Base-by-base conservation (phyloP, 306 rosid species). In the Benincasa hispida region DNA sequence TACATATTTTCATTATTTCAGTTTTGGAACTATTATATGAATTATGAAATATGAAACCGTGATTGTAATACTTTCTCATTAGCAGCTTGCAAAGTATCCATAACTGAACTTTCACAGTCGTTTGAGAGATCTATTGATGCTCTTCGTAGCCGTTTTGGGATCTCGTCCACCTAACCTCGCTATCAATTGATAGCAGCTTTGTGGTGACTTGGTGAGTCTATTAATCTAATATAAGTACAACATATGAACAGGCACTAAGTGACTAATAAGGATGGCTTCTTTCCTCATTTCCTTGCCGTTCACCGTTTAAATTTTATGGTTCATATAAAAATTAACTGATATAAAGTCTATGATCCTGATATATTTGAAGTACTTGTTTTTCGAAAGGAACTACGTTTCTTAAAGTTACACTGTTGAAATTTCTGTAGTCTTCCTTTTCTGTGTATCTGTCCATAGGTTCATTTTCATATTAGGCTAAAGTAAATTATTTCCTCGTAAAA, bases 51-150 rank as follows among this genome's bases (percentile, higher is more conserved):
- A 10, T 56, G 78, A 21, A 19, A 54, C 13, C 34, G 45, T 69
- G 35, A 6, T 47, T 69, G 22, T 28, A 14, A 69, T 60, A 14
- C 60, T 58, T 54, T 4, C n/a, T 72, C 72, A 14, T 45, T 82
- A 81, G 85, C 91, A 94, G 96, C 89, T 24, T 86, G 93, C 87
- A 90, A 87, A 75, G 85, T 90, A 54, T 89, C 93, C 73, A 80
- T 91, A 24, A 70, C 70, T 13, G 93, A 91, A 82, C 85, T 94
- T 72, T 84, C 91, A 5, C 90, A 94, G 82, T 85, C 88, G 57
- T 83, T 78, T 74, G 97, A 90, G 88, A 91, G 91, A 90, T 47
- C 88, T 21, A 79, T 90, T 34, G 94, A 84, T 83, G 87, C 82
- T 73, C 87, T 91, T 82, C 89, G 90, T 53, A 82, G 79, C 72